A percentile compares a stretch with the other conserved stretches of the same genome.
Conservation (phyloP, 1,284 basidiomycete genomes). For the Cystobasidium sp. region DNA sequence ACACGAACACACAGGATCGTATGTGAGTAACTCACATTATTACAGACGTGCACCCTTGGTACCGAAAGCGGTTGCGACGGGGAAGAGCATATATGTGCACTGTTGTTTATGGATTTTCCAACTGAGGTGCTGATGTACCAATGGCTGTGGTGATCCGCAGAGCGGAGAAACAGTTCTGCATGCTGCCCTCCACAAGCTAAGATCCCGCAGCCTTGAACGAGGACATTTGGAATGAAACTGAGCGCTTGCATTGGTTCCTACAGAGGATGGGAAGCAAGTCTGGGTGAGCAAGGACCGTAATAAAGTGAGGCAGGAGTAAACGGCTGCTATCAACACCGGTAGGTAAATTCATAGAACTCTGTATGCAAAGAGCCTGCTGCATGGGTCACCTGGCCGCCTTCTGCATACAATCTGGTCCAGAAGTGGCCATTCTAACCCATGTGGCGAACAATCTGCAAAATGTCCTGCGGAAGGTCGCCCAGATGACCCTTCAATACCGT, state of each 20-base stretch:
- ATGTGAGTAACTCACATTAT: slow-evolving; percentile 77
- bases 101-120: slow-evolving; percentile 79
- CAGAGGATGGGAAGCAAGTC: not conserved
- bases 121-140: slow-evolving; percentile 46
- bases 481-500: too few species aligned
- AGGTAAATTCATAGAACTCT: too few species aligned
- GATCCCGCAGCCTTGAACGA: slow-evolving; percentile 63
- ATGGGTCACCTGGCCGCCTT: too few species aligned
- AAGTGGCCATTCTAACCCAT: too few species aligned
- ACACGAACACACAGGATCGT: slow-evolving; percentile 59
- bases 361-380: too few species aligned
- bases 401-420: too few species aligned
- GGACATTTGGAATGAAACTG: slow-evolving; percentile 36
- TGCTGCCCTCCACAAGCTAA: slow-evolving; percentile 81
- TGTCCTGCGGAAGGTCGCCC: too few species aligned
- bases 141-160: slow-evolving; percentile 22
- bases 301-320: too few species aligned
- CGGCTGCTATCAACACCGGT: too few species aligned
- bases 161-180: slow-evolving; percentile 73
- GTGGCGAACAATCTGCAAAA: too few species aligned
- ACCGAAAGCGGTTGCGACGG: slow-evolving; percentile 62
- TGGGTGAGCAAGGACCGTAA: too few species aligned
- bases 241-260: slow-evolving; percentile 31
- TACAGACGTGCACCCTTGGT: slow-evolving; percentile 77
- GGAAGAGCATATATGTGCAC: slow-evolving; percentile 67